Conservation (phyloP, 805 yeast genomes). For the Lipomyces orientalis region DNA sequence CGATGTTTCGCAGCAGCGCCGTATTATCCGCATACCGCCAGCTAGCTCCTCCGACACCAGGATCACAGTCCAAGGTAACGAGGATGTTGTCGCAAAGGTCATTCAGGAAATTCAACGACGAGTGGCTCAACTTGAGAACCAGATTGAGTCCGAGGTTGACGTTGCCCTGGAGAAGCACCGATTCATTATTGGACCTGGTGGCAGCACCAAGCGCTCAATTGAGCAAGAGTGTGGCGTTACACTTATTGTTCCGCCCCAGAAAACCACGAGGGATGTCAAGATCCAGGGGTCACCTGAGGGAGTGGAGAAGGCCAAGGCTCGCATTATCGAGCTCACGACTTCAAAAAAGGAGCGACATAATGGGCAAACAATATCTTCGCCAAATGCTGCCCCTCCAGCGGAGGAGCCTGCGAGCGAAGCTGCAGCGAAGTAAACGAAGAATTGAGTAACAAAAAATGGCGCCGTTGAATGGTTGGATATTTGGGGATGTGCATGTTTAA, state of each 20-base stretch:
- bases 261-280: constrained; percentile 21
- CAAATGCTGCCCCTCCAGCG: constrained; percentile 3
- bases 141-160: constrained; percentile 62
- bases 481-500: background rate
- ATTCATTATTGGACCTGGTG: constrained; percentile 77
- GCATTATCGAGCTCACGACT: constrained; percentile 26
- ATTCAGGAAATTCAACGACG: constrained; percentile 63
- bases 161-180: constrained; percentile 59
- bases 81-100: constrained; percentile 68
- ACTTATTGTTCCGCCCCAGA: constrained; percentile 60
- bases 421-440: background rate
- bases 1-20: constrained; percentile 53
- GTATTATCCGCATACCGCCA: constrained; percentile 72
- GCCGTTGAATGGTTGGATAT: background rate
- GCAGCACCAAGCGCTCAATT: constrained; percentile 65
- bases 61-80: constrained; percentile 76
- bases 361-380: constrained; percentile 12
- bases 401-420: background rate
- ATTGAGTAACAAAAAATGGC: background rate
- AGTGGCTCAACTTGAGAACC: constrained; percentile 51
- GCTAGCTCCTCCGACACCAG: constrained; percentile 56
- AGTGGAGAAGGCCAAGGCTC: constrained; percentile 31
- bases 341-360: constrained; percentile 12
- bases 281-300: constrained; percentile 28
- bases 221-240: constrained; percentile 64